Percentiles rank a stretch among this genome's conserved stretches.
phyloP scores from a whole-genome alignment of 768 basidiomycete genomes.

The Pulveroboletus sp. region DNA sequence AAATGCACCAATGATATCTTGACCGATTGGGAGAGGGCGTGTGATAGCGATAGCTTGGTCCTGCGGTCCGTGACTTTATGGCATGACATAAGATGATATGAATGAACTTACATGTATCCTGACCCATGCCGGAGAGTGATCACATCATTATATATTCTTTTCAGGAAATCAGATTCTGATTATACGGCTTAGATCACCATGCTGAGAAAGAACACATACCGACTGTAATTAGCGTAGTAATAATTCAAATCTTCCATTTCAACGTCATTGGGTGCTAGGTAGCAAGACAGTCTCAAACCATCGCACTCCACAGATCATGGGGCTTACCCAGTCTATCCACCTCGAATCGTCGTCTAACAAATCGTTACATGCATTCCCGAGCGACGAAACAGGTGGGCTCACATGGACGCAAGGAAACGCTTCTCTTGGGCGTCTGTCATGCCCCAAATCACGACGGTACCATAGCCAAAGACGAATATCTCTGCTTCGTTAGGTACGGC shows the following conservation, averaged over 20 bases:
- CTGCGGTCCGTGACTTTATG: constrained; percentile 37
- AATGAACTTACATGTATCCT: constrained; percentile 76
- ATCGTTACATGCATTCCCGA: constrained; percentile 1
- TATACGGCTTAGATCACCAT: constrained; percentile 5
- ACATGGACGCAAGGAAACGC: constrained; percentile 88
- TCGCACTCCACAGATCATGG: neutral
- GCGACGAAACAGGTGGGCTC: constrained; percentile 29
- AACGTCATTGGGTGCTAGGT: constrained; percentile 74
- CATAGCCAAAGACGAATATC: constrained; percentile 91
- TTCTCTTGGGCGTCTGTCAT: constrained; percentile 94
- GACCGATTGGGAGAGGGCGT: constrained; percentile 93
- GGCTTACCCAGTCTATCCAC: constrained; percentile 74
- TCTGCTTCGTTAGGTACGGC: constrained; percentile 70
- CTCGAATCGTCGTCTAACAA: constrained; percentile 83
- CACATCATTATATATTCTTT: constrained; percentile 92
- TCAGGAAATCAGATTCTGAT: constrained; percentile 31
- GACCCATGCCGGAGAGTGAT: constrained; percentile 93
- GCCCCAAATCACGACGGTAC: constrained; percentile 95
- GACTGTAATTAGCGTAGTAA: constrained; percentile 95
- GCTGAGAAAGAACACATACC: constrained; percentile 42
- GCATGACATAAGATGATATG: constrained; percentile 9
- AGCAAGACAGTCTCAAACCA: constrained; percentile 1
- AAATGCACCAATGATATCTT: constrained; percentile 82
- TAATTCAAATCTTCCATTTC: constrained; percentile 98
- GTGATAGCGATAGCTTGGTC: constrained; percentile 94